Conservation (phyloP, 2,329 filamentous ascomycete genomes). For the Diplodia sapinea region DNA sequence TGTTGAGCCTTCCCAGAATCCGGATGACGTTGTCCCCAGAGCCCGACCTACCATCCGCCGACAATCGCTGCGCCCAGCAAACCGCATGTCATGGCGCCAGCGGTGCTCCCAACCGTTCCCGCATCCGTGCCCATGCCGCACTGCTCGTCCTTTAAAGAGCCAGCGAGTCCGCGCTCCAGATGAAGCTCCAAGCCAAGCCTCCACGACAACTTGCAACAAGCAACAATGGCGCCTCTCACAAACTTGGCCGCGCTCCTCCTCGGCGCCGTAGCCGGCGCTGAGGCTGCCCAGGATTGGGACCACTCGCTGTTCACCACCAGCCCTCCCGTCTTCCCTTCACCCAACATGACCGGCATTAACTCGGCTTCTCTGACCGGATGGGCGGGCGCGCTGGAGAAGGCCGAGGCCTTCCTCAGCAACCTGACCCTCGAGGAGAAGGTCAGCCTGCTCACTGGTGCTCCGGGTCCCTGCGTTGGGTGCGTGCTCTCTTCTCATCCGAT, state of each 20-base stretch:
- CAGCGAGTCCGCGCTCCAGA: neutral
- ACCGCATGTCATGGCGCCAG: constrained; percentile 1
- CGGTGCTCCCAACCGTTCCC: neutral
- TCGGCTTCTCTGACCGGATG: constrained; percentile 36
- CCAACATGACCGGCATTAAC: constrained; percentile 30
- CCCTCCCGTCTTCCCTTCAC: constrained; percentile 33
- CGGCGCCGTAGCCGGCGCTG: constrained; percentile 28
- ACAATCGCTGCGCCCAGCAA: neutral
- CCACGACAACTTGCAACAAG: constrained; percentile 15
- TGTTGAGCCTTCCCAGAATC: constrained; percentile 10
- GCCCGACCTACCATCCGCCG: neutral
- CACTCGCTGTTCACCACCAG: constrained; percentile 32
- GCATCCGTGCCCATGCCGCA: neutral
- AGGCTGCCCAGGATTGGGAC: constrained; percentile 32
- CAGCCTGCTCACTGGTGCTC: constrained; percentile 46
- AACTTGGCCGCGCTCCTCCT: constrained; percentile 26
- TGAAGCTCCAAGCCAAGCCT: constrained; percentile 23
- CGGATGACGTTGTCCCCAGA: constrained; percentile 4
- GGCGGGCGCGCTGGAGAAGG: constrained; percentile 45
- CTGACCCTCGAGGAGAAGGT: constrained; percentile 50
- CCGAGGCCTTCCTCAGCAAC: constrained; percentile 44
- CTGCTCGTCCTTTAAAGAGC: neutral
- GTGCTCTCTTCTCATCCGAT: neutral
- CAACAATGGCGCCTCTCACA: constrained; percentile 31
- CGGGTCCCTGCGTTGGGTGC: constrained; percentile 45